Conservation (phyloP, 164 flowering plant genomes). For the Annona cherimola region DNA sequence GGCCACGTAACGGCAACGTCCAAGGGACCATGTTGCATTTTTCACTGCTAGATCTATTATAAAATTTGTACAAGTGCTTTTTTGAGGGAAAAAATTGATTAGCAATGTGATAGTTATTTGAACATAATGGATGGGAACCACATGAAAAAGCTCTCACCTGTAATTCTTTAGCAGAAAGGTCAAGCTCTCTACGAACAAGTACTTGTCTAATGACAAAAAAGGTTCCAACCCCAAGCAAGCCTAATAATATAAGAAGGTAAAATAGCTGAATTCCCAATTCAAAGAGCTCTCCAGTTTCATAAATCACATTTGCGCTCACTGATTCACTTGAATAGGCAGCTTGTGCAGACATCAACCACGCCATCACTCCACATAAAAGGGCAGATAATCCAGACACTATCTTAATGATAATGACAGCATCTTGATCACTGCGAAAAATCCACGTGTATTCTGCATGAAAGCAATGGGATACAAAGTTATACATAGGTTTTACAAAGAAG, state of each 20-base stretch:
- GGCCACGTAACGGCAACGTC: too few relatives aligned
- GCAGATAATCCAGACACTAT: constrained; percentile 23
- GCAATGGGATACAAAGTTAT: neutral
- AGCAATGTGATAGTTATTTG: neutral
- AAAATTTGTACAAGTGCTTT: neutral
- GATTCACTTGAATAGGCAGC: constrained; percentile 51
- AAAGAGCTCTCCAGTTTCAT: constrained; percentile 80
- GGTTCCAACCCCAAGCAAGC: constrained; percentile 77
- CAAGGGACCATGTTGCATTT: too few relatives aligned
- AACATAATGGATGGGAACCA: neutral
- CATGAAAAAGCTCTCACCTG: constrained; percentile 38
- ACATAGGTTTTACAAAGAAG: too few relatives aligned
- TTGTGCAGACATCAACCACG: constrained; percentile 52
- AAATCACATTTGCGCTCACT: constrained; percentile 41
- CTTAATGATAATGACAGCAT: constrained; percentile 14
- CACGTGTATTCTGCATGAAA: constrained; percentile 27
- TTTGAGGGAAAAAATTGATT: neutral
- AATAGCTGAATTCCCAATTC: constrained; percentile 91
- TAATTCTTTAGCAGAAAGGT: constrained; percentile 95
- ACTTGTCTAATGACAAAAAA: constrained; percentile 92
- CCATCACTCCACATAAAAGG: constrained; percentile 32
- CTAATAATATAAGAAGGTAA: constrained; percentile 68
- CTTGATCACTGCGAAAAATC: constrained; percentile 16
- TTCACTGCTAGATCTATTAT: neutral
- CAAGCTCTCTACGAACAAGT: constrained; percentile 90